Evolutionary conservation across 208 protist genomes (phyloP), one percentile per base, ranked within the genome.

Genomic region (Histomonas meleagridis): DNA sequence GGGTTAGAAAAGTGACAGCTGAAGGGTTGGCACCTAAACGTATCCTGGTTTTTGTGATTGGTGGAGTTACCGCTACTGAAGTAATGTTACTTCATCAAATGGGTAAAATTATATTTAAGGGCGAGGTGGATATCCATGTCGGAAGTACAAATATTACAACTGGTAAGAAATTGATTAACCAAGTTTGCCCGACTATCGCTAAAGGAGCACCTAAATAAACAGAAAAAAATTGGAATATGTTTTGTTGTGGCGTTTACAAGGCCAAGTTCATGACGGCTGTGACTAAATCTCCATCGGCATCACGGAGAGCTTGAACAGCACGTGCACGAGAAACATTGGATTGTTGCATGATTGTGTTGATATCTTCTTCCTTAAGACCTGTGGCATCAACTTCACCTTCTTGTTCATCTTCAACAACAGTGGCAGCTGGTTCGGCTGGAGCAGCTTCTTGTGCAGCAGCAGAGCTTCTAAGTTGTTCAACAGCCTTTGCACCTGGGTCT

Each of bases 341-440:
- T 90, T 90, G 78, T 57, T 90, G 43, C 78, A 90, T 90, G 21
- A 90, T 57, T 3, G n/a, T 90, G 1, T 53, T 60, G 78, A 90
- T 90, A 60, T 90, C 78, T 23, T 90, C n/a, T 57, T 51, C 48
- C 38, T 90, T 38, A 62, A 90, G 23, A 40, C 46, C 78, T 40
- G 2, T 35, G 28, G 78, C 49, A 90, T 90, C 78, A 60, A 21
- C 78, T 49, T 81, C 72, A 3, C 16, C 26, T 21, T 90, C 78
- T 21, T 51, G 28, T 9, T 38, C 70, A n/a, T 76, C 65, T 55
- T 46, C 72, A 49, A n/a, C 9, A 55, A 53, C 43, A 48, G 70
- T 38, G 12, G 12, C 35, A 26, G 70, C 35, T 81, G 70, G 10
- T 81, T 81, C 40, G 7, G 70, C n/a, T 62, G 78, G 65, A n/a